A percentile compares a stretch with the other conserved stretches of the same genome.
phyloP scores from a whole-genome alignment of 352 stramenopile species.

The Phytophthora tentaculata region DNA sequence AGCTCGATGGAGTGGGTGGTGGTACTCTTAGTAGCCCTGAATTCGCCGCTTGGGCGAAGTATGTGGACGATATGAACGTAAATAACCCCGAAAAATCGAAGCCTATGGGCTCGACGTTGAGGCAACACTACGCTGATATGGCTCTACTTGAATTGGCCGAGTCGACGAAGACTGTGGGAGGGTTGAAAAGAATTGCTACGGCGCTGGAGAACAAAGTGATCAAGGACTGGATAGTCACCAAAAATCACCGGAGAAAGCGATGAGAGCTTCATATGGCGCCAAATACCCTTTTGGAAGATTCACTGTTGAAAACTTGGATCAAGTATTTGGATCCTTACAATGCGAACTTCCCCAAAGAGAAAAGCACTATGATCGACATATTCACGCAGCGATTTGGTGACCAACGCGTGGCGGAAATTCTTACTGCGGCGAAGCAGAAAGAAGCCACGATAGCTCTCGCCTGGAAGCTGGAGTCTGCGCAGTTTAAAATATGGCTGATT shows the following conservation, averaged over 20 bases:
- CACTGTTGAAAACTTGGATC: slow-evolving; percentile 1
- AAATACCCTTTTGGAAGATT: not conserved
- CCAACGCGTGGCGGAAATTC: not conserved
- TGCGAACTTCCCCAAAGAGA: not conserved
- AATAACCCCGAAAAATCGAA: slow-evolving; percentile 1
- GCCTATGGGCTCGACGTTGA: not conserved
- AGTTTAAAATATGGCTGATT: slow-evolving; percentile 1
- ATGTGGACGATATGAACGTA: slow-evolving; percentile 8
- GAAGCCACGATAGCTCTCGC: not conserved
- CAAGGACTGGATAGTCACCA: not conserved
- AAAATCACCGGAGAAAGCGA: slow-evolving; percentile 1
- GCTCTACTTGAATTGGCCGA: not conserved
- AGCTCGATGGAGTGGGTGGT: not conserved
- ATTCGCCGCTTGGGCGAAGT: slow-evolving; percentile 4
- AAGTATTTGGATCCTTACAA: slow-evolving; percentile 11
- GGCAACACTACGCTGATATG: not conserved
- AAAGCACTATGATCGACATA: slow-evolving; percentile 3
- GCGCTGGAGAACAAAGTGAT: slow-evolving; percentile 2
- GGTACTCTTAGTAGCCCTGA: not conserved
- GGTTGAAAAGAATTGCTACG: not conserved
- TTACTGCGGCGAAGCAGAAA: not conserved
- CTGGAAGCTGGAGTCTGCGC: not conserved
- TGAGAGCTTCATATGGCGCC: not conserved
- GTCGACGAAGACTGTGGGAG: not conserved
- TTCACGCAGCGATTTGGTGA: slow-evolving; percentile 1